phyloP scores from a whole-genome alignment of 352 stramenopile species.

The Phytophthora fragariae region DNA sequence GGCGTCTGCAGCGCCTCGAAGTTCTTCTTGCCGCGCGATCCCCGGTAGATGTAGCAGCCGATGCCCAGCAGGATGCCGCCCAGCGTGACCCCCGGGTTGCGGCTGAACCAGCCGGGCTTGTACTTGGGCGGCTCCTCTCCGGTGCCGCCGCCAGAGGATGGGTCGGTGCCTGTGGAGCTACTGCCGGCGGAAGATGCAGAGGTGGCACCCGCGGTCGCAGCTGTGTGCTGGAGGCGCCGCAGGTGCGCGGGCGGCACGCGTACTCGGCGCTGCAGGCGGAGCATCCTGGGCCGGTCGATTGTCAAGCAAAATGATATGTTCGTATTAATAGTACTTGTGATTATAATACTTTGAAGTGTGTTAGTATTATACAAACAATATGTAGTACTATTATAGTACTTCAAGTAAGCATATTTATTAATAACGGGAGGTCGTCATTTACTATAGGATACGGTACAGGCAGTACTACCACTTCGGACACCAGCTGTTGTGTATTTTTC shows the following conservation, averaged over 20 bases:
- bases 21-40: slow-evolving; percentile 79
- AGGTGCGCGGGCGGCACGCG: slow-evolving; percentile 16
- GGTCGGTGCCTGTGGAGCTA: background rate
- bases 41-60: slow-evolving; percentile 76
- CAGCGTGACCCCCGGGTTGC: slow-evolving; percentile 82
- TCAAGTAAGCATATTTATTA: no score
- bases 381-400: no score
- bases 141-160: slow-evolving; percentile 15
- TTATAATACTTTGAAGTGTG: no score
- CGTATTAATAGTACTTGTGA: no score
- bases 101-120: slow-evolving; percentile 88
- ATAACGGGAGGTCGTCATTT: no score
- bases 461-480: no score
- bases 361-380: no score
- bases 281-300: slow-evolving; percentile 14
- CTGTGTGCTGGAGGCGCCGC: slow-evolving; percentile 29
- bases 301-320: no score
- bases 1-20: slow-evolving; percentile 78
- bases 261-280: slow-evolving; percentile 29
- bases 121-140: slow-evolving; percentile 74
- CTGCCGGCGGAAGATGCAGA: slow-evolving; percentile 7
- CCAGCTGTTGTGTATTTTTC: no score
- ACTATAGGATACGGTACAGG: background rate
- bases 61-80: slow-evolving; percentile 76
- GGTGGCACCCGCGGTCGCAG: slow-evolving; percentile 2